Evolutionary conservation across 495 filamentous ascomycete genomes (phyloP).

Genomic region (Trichoderma gamsii): DNA sequence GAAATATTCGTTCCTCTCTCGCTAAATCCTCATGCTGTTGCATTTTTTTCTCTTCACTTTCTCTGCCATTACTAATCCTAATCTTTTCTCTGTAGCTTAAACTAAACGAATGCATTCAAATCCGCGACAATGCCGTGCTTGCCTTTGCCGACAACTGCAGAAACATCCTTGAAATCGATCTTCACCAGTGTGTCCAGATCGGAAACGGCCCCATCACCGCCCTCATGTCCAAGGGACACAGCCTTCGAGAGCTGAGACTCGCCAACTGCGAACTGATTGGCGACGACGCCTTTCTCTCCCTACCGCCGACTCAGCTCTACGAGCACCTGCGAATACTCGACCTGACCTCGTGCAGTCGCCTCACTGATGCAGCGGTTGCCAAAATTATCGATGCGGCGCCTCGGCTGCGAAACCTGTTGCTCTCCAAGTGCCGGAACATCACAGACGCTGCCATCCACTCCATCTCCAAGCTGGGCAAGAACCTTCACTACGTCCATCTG

Average conservation of each 20-base stretch:
- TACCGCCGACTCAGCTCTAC: constrained; percentile 63
- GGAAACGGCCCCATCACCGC: constrained; percentile 74
- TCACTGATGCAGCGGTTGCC: constrained; percentile 81
- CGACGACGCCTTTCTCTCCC: constrained; percentile 75
- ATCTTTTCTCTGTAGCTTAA: constrained; percentile 58
- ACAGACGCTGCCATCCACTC: constrained; percentile 85
- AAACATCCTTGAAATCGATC: constrained; percentile 92
- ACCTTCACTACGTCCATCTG: constrained; percentile 91
- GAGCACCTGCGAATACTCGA: constrained; percentile 91
- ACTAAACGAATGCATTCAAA: constrained; percentile 77
- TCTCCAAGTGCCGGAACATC: constrained; percentile 89
- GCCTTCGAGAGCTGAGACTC: constrained; percentile 82
- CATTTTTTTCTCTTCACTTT: background rate
- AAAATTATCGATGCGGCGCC: constrained; percentile 82
- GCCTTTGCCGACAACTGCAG: constrained; percentile 83
- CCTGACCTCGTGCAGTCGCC: constrained; percentile 74
- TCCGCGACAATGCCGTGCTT: constrained; percentile 72
- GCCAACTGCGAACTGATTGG: constrained; percentile 77
- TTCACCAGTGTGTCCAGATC: constrained; percentile 76
- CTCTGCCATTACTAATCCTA: constrained; percentile 26
- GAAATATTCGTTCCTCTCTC: no score
- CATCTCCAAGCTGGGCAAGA: constrained; percentile 87
- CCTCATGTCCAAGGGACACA: constrained; percentile 65
- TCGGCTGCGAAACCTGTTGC: constrained; percentile 81
- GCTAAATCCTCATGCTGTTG: background rate